A percentile compares a stretch with the other conserved stretches of the same genome.
Evolutionary conservation across 495 filamentous ascomycete species (phyloP).

Genomic region (Pyronema domesticum): DNA sequence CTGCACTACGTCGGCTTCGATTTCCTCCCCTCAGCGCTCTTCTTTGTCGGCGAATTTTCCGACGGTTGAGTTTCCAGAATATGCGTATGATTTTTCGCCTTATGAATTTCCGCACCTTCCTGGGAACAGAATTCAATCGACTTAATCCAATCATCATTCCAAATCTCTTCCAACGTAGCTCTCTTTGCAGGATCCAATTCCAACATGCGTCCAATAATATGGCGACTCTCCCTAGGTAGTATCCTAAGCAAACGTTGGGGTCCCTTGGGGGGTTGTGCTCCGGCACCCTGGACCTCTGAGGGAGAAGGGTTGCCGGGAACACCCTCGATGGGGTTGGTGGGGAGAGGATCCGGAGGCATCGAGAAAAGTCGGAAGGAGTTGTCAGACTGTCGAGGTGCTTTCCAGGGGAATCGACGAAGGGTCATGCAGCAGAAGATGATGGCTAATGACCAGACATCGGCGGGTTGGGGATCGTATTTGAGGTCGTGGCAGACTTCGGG

Average conservation of each 20-base stretch:
- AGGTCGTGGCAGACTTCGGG: constrained; percentile 91
- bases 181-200: constrained; percentile 71
- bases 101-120: constrained; percentile 37
- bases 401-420: constrained; percentile 90
- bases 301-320: constrained; percentile 14
- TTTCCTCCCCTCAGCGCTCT: too few species aligned
- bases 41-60: neutral
- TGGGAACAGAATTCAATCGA: constrained; percentile 47
- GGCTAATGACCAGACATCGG: constrained; percentile 93
- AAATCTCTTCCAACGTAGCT: constrained; percentile 66
- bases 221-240: constrained; percentile 71
- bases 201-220: constrained; percentile 84
- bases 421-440: constrained; percentile 99
- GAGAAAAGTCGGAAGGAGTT: constrained; percentile 91
- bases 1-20: too few species aligned
- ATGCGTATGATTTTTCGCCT: constrained; percentile 42
- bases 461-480: constrained; percentile 85
- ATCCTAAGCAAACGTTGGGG: constrained; percentile 87
- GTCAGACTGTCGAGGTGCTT: constrained; percentile 76
- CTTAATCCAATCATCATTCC: constrained; percentile 77
- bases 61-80: constrained; percentile 13
- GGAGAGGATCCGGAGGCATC: constrained; percentile 37
- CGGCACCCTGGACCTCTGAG: constrained; percentile 18
- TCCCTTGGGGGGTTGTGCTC: constrained; percentile 46
- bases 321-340: constrained; percentile 11